Evolutionary conservation across 257 asterid species (phyloP).

Genomic region (Linderniella brevidens): DNA sequence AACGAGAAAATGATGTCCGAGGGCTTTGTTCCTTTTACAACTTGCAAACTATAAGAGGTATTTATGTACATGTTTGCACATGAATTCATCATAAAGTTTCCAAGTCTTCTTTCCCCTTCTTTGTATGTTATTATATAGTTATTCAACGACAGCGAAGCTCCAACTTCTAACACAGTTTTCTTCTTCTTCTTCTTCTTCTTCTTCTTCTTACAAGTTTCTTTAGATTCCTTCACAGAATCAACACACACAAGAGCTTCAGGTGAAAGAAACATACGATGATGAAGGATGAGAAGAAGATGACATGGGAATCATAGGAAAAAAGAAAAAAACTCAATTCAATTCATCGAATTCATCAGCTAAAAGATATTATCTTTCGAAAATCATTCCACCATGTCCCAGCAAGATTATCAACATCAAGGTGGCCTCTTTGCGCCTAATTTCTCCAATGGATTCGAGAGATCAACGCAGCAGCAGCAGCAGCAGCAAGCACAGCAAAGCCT

Average conservation of each 20-base stretch:
- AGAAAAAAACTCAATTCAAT: too few relatives aligned
- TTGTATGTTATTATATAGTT: slow-evolving; percentile 8
- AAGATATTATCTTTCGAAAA: too few relatives aligned
- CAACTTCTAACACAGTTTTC: too few relatives aligned
- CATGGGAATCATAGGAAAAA: too few relatives aligned
- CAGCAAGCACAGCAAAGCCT: slow-evolving; percentile 35
- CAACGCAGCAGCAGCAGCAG: slow-evolving; percentile 14
- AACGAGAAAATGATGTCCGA: slow-evolving; percentile 79
- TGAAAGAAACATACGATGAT: too few relatives aligned
- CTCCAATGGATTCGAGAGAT: slow-evolving; percentile 60
- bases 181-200: slow-evolving; percentile 27
- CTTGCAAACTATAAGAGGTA: slow-evolving; percentile 70
- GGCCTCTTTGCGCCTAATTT: slow-evolving; percentile 61
- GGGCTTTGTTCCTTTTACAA: slow-evolving; percentile 39
- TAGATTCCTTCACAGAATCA: too few relatives aligned
- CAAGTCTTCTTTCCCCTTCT: slow-evolving; percentile 7
- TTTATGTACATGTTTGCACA: slow-evolving; percentile 19
- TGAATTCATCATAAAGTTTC: slow-evolving; percentile 14
- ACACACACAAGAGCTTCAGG: too few relatives aligned
- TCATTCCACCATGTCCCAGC: slow-evolving; percentile 45
- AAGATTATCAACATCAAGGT: slow-evolving; percentile 79
- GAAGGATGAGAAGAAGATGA: too few relatives aligned
- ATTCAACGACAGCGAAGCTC: slow-evolving; percentile 7
- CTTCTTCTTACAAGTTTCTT: slow-evolving; percentile 9
- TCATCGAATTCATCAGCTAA: too few relatives aligned